A percentile compares a stretch with the other conserved stretches of the same genome.
Conservation (phyloP, 345 rosid genomes). For the Anacardium occidentale region DNA sequence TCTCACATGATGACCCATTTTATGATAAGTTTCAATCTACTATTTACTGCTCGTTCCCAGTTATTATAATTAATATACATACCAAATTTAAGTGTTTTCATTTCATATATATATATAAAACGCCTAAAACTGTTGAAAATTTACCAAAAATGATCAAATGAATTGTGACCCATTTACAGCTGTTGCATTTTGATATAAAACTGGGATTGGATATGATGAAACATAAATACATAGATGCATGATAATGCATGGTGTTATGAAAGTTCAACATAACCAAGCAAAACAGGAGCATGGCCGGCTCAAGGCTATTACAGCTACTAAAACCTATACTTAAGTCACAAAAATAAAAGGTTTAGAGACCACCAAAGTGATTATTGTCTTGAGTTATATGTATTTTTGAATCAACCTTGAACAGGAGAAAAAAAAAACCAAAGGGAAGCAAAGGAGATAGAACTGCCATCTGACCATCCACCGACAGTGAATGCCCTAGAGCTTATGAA, state of each 20-base stretch:
- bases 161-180: slow-evolving; percentile 10
- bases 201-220: background rate
- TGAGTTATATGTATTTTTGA: too few relatives aligned
- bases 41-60: slow-evolving; percentile 12
- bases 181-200: background rate
- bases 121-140: background rate
- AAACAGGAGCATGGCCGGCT: too few relatives aligned
- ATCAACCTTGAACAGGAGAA: too few relatives aligned
- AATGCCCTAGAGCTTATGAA: slow-evolving; percentile 18
- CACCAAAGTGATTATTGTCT: too few relatives aligned
- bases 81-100: background rate
- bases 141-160: background rate
- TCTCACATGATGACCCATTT: slow-evolving; percentile 40
- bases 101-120: background rate
- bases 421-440: slow-evolving; percentile 13
- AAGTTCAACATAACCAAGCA: background rate
- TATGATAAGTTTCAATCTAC: slow-evolving; percentile 37
- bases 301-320: too few relatives aligned
- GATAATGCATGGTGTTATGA: background rate
- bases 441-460: too few relatives aligned
- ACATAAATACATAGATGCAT: background rate
- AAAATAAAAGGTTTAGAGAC: too few relatives aligned
- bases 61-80: background rate
- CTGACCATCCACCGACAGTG: slow-evolving; percentile 51
- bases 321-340: too few relatives aligned